Base-by-base conservation (phyloP, 345 rosid genomes). In the Citrus sp. region DNA sequence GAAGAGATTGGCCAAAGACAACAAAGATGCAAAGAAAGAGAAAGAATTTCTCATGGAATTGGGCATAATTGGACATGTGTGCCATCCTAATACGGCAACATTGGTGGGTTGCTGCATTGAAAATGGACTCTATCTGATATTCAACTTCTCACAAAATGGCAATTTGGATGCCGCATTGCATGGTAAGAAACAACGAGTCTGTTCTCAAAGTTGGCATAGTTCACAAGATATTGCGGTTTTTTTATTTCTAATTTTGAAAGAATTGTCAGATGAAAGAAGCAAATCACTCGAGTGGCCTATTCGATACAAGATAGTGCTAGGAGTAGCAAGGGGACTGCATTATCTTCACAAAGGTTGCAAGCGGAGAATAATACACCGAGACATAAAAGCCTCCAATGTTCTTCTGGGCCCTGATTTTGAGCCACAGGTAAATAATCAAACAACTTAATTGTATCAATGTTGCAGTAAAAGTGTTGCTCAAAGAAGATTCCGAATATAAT, bases 321-420 rank as follows among this genome's bases (percentile, higher is more conserved):
- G 99, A 81, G 89, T 95, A 40, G 88, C 96, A 7, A 85, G 88
- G 78, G 99, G 98, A 35, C 87, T 95, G 72, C 98, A 95, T 77
- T 95, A 93, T 84, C 94, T 95, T 28, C 98, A 95, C 71, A 92
- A 91, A 84, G 86, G 91, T 60, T 95, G 99, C 85, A 93, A 85
- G 79, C 99, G 87, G 40, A 80, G 98, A 46, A 93, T 95, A 72
- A 95, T 95, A 65, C 99, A 95, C 80, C 94, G 99, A 0, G 99
- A 95, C 84, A 95, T 93, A 40, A 93, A 93, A 87, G 92, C 98
- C 24, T 95, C 99, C 0, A 92, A 93, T 72, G 95, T 95, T 66
- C 96, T 95, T 78, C 97, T 95, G 5, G 99, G 96, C 64, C 95
- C 90, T 0, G 91, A 92, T 76, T 93, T 83, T 25, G 96, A 95